Evolutionary conservation across 2,329 filamentous ascomycete species (phyloP).

Genomic region (Cephalotrichum gorgonifer): DNA sequence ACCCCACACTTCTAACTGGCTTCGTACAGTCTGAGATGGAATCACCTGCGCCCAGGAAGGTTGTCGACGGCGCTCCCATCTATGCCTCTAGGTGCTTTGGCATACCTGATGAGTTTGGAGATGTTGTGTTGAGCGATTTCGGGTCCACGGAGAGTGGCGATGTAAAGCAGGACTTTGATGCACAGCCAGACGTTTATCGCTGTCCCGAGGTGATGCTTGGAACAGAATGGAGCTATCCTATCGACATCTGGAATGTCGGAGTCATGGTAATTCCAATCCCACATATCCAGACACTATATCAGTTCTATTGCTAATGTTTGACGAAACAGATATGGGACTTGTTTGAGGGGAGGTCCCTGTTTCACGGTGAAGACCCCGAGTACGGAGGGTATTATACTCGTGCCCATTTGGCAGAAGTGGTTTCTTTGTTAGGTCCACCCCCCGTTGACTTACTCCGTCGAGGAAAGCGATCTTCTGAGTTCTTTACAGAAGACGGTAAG

Average conservation of each 20-base stretch:
- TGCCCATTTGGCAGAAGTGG: constrained; percentile 17
- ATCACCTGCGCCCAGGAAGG: constrained; percentile 13
- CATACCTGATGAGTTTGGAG: constrained; percentile 12
- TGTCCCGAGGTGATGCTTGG: constrained; percentile 19
- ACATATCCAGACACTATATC: too few relatives aligned
- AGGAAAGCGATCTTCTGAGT: constrained; percentile 10
- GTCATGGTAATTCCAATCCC: constrained; percentile 11
- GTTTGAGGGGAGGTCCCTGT: constrained; percentile 16
- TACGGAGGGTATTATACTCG: constrained; percentile 12
- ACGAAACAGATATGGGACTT: constrained; percentile 18
- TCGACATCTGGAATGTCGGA: constrained; percentile 17
- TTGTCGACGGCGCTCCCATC: constrained; percentile 13
- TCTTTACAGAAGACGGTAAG: constrained; percentile 12
- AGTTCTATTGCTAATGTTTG: too few relatives aligned
- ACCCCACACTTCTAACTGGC: constrained; percentile 9
- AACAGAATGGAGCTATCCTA: constrained; percentile 18
- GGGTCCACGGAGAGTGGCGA: constrained; percentile 16
- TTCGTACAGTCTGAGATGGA: constrained; percentile 9
- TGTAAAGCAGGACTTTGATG: constrained; percentile 12
- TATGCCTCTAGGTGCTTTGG: constrained; percentile 12
- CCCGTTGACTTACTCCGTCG: constrained; percentile 13
- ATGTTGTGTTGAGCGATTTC: constrained; percentile 18
- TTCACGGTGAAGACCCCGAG: constrained; percentile 10
- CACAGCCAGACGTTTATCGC: constrained; percentile 18
- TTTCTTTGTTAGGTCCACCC: constrained; percentile 17